phyloP scores from a whole-genome alignment of 352 stramenopile genomes.

The Blastocystis sp. region DNA sequence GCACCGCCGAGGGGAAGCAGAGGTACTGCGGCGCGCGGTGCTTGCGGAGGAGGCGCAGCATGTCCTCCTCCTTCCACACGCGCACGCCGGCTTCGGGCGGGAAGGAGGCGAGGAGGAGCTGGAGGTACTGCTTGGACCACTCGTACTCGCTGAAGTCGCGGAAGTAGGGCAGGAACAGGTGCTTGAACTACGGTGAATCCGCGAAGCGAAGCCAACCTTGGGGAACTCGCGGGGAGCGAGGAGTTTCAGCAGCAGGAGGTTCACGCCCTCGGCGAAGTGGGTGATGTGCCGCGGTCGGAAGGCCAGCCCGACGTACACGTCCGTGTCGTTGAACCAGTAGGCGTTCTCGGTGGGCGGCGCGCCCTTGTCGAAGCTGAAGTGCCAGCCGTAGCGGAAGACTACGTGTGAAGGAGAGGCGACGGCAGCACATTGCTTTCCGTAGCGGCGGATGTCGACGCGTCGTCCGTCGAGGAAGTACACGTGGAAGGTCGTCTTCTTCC shows the following conservation, averaged over 20 bases:
- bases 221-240: slow-evolving; percentile 28
- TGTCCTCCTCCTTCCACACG: not conserved
- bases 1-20: not conserved
- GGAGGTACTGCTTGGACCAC: slow-evolving; percentile 48
- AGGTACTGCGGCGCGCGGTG: not conserved
- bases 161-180: slow-evolving; percentile 27
- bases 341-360: not conserved
- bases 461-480: not conserved
- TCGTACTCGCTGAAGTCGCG: slow-evolving; percentile 25
- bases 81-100: not conserved
- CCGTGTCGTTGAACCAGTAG: slow-evolving; percentile 18
- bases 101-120: slow-evolving; percentile 41
- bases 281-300: slow-evolving; percentile 41
- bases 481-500: not conserved
- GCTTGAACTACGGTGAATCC: not conserved
- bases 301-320: not conserved
- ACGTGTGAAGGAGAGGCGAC: not conserved
- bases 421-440: slow-evolving; percentile 21
- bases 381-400: slow-evolving; percentile 43
- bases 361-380: slow-evolving; percentile 10
- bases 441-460: slow-evolving; percentile 16
- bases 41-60: not conserved
- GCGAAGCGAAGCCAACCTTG: not conserved
- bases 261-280: slow-evolving; percentile 63
- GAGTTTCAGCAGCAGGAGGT: slow-evolving; percentile 51